Evolutionary conservation across 768 basidiomycete genomes (phyloP), one percentile per base, ranked within the genome.

Genomic region (Dentipellis fragilis): DNA sequence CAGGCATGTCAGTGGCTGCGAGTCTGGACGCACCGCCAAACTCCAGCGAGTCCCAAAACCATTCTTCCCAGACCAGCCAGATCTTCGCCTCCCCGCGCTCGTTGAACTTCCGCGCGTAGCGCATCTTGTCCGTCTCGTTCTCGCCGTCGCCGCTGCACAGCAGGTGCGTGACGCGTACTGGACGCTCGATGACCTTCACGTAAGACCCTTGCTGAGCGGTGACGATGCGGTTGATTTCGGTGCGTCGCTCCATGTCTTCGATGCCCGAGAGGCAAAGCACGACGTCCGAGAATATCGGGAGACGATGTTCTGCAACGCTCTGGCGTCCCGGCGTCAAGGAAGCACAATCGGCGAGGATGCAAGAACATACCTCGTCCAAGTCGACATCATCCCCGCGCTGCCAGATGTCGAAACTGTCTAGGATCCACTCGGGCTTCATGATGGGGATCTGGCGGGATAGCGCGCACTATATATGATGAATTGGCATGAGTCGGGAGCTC

Each of bases 31-130:
- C 58, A 73, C 87, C 90, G 57, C 83, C 82, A 64, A 81, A 89
- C 42, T 84, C 81, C 2, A 94, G 63, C 23, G 80, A 94, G 64
- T 96, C 93, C 91, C 91, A 94, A 55, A 96, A 87, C 94, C 94
- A 97, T 59, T 95, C 93, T 64, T 94, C 92, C 88, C 93, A 95
- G 1, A 96, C 81, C 2, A 94, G 72, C 51, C 79, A 75, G 35
- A 93, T 92, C 46, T 79, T 75, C 5, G 84, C 85, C 67, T 90
- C 89, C 36, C 82, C 80, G 19, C 75, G 73, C 16, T 72, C 66
- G 64, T 87, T 87, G 63, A 88, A 87, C 64, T 85, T 86, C 55
- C 82, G 77, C 0, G 89, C 89, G 62, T 87, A 89, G 4, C 72
- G 75, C 76, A 93, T 85, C 72, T 92, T 93, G 50, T 87, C 81